phyloP scores from a whole-genome alignment of 768 basidiomycete species.

The Trametes sanguinea region DNA sequence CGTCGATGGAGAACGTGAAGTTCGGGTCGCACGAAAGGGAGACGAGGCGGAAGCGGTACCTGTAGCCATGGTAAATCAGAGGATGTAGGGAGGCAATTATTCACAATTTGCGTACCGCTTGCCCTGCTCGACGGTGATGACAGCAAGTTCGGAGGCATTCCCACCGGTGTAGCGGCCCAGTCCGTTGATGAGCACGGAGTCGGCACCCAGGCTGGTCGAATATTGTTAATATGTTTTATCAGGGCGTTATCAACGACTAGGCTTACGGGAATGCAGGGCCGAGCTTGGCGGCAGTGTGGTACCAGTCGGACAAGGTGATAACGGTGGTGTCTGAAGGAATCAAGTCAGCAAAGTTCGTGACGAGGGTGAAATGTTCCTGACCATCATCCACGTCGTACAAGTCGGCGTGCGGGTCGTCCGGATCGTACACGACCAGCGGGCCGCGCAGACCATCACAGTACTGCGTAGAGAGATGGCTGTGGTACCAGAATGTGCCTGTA shows the following conservation, averaged over 20 bases:
- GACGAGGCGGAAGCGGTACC: constrained; percentile 28
- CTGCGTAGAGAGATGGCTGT: constrained; percentile 45
- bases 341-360: too few relatives aligned
- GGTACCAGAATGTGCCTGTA: constrained; percentile 39
- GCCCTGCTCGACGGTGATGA: constrained; percentile 29
- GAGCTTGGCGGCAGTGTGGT: constrained; percentile 25
- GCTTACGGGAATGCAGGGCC: constrained; percentile 20
- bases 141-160: constrained; percentile 19
- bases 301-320: constrained; percentile 51
- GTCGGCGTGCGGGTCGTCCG: constrained; percentile 31
- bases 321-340: constrained; percentile 41
- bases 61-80: neutral
- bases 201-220: constrained; percentile 22
- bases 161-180: constrained; percentile 40
- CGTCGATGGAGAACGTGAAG: constrained; percentile 48
- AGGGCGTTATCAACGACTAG: neutral
- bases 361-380: neutral
- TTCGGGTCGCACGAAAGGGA: constrained; percentile 34
- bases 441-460: constrained; percentile 46
- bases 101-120: constrained; percentile 21
- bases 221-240: neutral
- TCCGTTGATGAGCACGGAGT: constrained; percentile 49
- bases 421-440: constrained; percentile 34
- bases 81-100: neutral
- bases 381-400: constrained; percentile 36